These are phyloP conservation scores for Lachnellula willkommii DNA, from an alignment of 2,329 filamentous ascomycete species.

Conservation along the genomic window DNA sequence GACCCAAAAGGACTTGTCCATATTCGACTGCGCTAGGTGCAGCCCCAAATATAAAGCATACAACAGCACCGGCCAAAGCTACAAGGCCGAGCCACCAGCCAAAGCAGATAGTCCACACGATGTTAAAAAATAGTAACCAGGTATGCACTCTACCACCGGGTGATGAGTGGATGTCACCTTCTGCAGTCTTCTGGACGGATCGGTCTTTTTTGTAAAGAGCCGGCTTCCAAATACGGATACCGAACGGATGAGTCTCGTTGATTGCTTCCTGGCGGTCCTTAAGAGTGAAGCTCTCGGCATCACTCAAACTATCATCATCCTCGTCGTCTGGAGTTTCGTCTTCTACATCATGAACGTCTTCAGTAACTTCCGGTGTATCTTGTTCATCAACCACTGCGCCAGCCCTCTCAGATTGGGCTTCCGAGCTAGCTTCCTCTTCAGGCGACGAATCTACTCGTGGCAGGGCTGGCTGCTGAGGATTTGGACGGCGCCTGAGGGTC, in stretches of 20 bases:
- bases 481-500: conserved; percentile 45
- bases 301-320: conserved; percentile 71
- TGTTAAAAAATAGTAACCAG: conserved; percentile 83
- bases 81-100: conserved; percentile 92
- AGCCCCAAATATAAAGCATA: conserved; percentile 76
- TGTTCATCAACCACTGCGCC: conserved; percentile 16
- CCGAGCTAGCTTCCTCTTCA: conserved; percentile 38
- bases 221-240: conserved; percentile 98
- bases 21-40: conserved; percentile 79
- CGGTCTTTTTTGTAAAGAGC: conserved; percentile 96
- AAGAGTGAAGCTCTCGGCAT: conserved; percentile 95
- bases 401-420: conserved; percentile 15
- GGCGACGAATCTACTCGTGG: conserved; percentile 44
- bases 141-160: conserved; percentile 80
- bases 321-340: conserved; percentile 45
- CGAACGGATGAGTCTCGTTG: conserved; percentile 97
- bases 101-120: conserved; percentile 84
- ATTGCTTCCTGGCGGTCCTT: conserved; percentile 97
- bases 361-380: conserved; percentile 12
- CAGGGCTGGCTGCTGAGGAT: conserved; percentile 40
- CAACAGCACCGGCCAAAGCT: conserved; percentile 65
- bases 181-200: conserved; percentile 92
- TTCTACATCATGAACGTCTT: conserved; percentile 30
- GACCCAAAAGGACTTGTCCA: conserved; percentile 74
- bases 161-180: conserved; percentile 93